A percentile compares a stretch with the other conserved stretches of the same genome.
Evolutionary conservation across 257 asterid species (phyloP).

Genomic region (Rubia yunnanensis): DNA sequence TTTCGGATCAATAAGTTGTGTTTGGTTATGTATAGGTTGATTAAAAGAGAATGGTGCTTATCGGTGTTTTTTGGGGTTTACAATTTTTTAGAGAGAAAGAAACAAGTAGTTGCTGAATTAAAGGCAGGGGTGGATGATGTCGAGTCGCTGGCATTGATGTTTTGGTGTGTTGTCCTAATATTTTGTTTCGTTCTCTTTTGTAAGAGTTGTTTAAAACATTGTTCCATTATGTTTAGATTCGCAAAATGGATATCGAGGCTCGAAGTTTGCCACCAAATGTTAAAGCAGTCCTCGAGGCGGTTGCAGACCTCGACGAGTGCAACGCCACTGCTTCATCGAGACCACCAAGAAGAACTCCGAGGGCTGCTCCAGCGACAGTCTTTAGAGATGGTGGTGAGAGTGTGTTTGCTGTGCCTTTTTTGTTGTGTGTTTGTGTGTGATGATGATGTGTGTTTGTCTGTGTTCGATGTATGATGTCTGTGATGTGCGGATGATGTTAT

Average conservation of each 20-base stretch:
- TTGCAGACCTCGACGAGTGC: no score
- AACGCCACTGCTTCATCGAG: no score
- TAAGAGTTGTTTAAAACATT: slow-evolving; percentile 10
- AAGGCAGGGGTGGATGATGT: slow-evolving; percentile 62
- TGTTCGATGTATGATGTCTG: no score
- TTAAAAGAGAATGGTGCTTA: not conserved
- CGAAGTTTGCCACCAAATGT: slow-evolving; percentile 67
- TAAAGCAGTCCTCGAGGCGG: slow-evolving; percentile 67
- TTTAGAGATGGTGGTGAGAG: no score
- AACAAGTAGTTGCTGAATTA: slow-evolving; percentile 58
- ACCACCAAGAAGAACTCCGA: no score
- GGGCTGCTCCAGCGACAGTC: no score
- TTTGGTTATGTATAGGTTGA: not conserved
- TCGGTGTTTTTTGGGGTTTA: slow-evolving; percentile 6
- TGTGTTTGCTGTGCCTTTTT: no score
- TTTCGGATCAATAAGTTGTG: not conserved
- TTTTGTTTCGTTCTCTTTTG: not conserved
- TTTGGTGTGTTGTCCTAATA: not conserved
- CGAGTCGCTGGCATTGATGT: slow-evolving; percentile 50
- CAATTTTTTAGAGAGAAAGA: slow-evolving; percentile 48
- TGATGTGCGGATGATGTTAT: no score
- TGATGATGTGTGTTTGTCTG: no score
- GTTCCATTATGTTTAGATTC: slow-evolving; percentile 37
- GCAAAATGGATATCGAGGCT: slow-evolving; percentile 85
- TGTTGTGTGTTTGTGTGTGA: no score